Percentiles rank a stretch among this genome's conserved stretches.
Conservation (phyloP, 257 asterid species). For the Ligustrum vulgare region DNA sequence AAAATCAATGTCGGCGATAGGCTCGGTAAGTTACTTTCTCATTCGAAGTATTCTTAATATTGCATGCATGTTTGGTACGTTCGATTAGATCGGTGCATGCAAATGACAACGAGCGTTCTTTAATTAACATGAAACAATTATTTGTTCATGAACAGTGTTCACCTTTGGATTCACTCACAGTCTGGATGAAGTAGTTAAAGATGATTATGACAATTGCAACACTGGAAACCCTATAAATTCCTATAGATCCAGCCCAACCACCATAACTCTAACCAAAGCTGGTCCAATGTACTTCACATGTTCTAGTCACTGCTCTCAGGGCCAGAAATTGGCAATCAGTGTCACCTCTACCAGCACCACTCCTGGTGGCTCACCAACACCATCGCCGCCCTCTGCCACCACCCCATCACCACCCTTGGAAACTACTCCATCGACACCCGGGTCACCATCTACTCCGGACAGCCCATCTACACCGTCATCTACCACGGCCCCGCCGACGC, state of each 20-base stretch:
- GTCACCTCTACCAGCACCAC: background rate
- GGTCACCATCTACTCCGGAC: background rate
- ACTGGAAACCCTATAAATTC: background rate
- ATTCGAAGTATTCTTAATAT: background rate
- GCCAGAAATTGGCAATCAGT: background rate
- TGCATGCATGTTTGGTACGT: background rate
- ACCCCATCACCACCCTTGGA: background rate
- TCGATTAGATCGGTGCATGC: background rate
- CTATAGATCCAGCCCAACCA: background rate
- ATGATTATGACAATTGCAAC: constrained; percentile 1
- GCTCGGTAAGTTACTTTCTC: background rate
- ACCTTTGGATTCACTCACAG: background rate
- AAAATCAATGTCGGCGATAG: background rate
- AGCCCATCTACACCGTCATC: background rate
- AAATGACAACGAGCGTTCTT: background rate
- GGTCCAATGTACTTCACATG: background rate
- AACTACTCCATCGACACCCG: background rate
- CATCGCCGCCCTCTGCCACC: background rate
- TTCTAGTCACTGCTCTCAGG: background rate
- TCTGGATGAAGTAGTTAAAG: background rate
- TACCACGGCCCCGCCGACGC: background rate
- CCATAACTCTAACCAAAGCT: background rate
- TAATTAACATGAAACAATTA: background rate
- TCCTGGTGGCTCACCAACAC: background rate
- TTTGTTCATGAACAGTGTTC: background rate